Evolutionary conservation across 1,139 yeast species (phyloP).

Genomic region (Protomyces lactucae-debilis): DNA sequence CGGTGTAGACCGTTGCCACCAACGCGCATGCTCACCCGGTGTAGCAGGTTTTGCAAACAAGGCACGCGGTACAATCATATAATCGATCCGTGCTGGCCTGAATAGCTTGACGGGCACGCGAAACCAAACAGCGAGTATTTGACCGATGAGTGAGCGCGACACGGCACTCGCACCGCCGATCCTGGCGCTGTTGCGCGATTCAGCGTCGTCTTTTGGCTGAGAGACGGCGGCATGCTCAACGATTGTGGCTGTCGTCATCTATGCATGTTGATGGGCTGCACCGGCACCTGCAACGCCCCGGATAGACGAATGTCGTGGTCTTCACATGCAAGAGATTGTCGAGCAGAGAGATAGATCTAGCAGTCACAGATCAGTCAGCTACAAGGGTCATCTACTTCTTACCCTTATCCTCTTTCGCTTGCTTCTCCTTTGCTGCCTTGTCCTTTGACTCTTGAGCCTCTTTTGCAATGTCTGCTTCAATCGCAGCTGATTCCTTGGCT

Average conservation of each 20-base stretch:
- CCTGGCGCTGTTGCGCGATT: constrained; percentile 5
- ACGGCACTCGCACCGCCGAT: constrained; percentile 72
- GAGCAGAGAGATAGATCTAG: too few relatives aligned
- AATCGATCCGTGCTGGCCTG: constrained; percentile 85
- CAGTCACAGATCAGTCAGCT: too few relatives aligned
- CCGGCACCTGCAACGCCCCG: too few relatives aligned
- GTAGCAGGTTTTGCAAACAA: constrained; percentile 34
- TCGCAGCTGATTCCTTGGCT: not conserved
- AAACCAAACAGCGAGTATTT: constrained; percentile 68
- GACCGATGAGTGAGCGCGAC: constrained; percentile 74
- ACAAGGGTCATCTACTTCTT: not conserved
- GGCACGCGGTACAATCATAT: constrained; percentile 47
- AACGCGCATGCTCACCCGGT: constrained; percentile 48
- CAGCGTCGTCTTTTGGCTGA: not conserved
- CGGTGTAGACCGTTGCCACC: constrained; percentile 64
- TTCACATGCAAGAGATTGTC: too few relatives aligned
- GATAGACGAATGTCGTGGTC: too few relatives aligned
- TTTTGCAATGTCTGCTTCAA: not conserved
- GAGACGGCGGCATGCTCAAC: not conserved
- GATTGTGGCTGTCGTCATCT: not conserved
- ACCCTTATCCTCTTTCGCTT: not conserved
- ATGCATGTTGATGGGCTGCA: not conserved
- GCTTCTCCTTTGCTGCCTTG: not conserved
- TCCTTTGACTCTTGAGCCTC: not conserved
- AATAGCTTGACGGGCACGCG: constrained; percentile 78